Base-by-base conservation (phyloP, 257 asterid species). In the Primulina eburnea region DNA sequence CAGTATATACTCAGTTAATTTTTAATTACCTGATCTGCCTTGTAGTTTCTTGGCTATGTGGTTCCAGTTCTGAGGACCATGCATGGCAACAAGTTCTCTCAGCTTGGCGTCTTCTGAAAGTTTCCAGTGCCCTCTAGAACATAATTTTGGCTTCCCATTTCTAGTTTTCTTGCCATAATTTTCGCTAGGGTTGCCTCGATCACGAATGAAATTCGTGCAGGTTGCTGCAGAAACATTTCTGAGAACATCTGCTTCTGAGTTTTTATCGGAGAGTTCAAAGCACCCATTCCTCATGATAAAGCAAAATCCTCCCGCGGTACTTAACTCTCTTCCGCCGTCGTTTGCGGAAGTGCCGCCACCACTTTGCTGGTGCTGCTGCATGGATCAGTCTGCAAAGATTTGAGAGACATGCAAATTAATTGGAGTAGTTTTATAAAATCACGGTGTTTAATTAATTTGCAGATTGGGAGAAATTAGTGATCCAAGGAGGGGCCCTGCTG, bases 21-120 rank as follows among this genome's bases (percentile, higher is more conserved):
- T 84, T 82, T 24, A 24, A 24, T 24, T 85, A 88, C 57, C 57
- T 14, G 57, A 50, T 50, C 57, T 50, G 5, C 57, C 57, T 50
- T 6, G 57, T 17, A 50, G 57, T 50, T 50, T 50, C 8, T 50
- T 8, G 57, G 57, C 57, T 50, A 50, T 16, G 57, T 5, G 57
- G 57, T 50, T 50, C 57, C 93, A 87, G 70, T 87, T 87, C 69
- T 83, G 90, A 5, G 93, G 93, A 18, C 90, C 93, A 30, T 79
- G 80, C 62, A 65, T 56, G 26, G 80, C 76, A 16, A 87, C 90
- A 16, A 85, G 85, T 65, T 83, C 82, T 59, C 40, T 68, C 4
- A 87, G 90, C 75, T 76, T 87, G 5, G 81, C 77, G 59, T 87
- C 93, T 71, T 87, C 89, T 0, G 85, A 77, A 62, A 87, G 90